Evolutionary conservation across 2,329 filamentous ascomycete genomes (phyloP), one percentile per base, ranked within the genome.

Genomic region (Colletotrichum salicis): DNA sequence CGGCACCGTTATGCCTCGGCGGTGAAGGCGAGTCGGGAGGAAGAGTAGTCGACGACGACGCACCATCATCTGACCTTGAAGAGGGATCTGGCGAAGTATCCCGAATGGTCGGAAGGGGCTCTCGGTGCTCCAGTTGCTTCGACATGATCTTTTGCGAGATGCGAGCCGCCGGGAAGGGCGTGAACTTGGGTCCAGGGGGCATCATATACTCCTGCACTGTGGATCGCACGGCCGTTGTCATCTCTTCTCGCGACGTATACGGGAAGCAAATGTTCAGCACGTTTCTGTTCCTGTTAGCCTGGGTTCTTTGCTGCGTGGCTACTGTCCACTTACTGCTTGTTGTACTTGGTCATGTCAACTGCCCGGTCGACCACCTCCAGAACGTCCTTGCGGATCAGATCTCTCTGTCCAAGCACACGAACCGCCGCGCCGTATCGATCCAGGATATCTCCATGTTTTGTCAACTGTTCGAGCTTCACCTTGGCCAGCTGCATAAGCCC

Each of bases 401-500:
- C 92, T 70, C 93, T 88, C 79, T 97, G 93, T 29, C 96, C 96
- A 31, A 98, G 85, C 22, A 99, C 90, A 64, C 94, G 91, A 64
- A 99, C 91, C 67, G 92, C 90, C 33, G 96, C 96, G 41, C 96
- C 96, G 78, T 98, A 99, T 74, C 94, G 92, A 78, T 98, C 95
- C 48, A 99, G 88, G 31, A 99, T 86, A 78, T 97, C 95, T 35
- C 96, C 96, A 77, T 99, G 96, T 78, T 97, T 94, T 31, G 94
- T 92, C 76, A 99, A 86, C 81, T 99, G 96, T 72, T 93, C 91
- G 31, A 99, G 87, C 84, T 98, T 98, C 78, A 96, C 91, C 85
- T 97, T 98, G 72, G 96, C 96, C 87, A 99, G 94, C 79, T 97
- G 93, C 96, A 99, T 99, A 74, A 99, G 85, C 35, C 94, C 95